phyloP scores from a whole-genome alignment of 148 eudicot species.

The Cornus florida region DNA sequence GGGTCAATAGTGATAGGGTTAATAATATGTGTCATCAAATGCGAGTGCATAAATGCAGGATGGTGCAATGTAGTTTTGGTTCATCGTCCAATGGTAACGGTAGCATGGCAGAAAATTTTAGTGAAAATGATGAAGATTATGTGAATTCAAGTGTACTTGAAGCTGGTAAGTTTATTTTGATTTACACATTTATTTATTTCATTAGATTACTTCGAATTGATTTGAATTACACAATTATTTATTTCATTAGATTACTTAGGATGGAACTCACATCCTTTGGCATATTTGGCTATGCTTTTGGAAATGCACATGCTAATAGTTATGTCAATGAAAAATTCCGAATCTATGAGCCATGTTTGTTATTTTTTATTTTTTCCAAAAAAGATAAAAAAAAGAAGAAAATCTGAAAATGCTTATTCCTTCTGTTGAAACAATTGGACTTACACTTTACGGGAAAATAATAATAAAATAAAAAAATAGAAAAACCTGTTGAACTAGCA shows the following conservation, averaged over 20 bases:
- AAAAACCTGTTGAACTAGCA: not conserved
- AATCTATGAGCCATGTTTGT: not conserved
- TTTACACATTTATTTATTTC: not conserved
- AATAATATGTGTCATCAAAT: conserved; percentile 26
- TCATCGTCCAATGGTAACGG: conserved; percentile 74
- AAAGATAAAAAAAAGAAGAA: too few species aligned
- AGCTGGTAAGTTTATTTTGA: conserved; percentile 58
- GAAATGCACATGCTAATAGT: not conserved
- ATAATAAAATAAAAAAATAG: too few species aligned
- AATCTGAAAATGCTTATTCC: too few species aligned
- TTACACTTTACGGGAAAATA: too few species aligned
- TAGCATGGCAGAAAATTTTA: conserved; percentile 81
- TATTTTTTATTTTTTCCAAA: too few species aligned
- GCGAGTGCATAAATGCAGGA: conserved; percentile 32
- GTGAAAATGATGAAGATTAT: conserved; percentile 77
- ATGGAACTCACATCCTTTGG: not conserved
- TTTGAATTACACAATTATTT: not conserved
- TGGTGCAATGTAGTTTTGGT: conserved; percentile 60
- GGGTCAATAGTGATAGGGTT: conserved; percentile 26
- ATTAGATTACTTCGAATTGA: not conserved
- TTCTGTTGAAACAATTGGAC: too few species aligned
- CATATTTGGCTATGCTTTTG: not conserved
- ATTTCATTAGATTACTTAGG: not conserved
- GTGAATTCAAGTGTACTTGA: conserved; percentile 78
- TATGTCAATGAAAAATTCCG: not conserved